Evolutionary conservation across 176 grass and related monocot species (phyloP), one percentile per base, ranked within the genome.

Genomic region (Oryza punctata): DNA sequence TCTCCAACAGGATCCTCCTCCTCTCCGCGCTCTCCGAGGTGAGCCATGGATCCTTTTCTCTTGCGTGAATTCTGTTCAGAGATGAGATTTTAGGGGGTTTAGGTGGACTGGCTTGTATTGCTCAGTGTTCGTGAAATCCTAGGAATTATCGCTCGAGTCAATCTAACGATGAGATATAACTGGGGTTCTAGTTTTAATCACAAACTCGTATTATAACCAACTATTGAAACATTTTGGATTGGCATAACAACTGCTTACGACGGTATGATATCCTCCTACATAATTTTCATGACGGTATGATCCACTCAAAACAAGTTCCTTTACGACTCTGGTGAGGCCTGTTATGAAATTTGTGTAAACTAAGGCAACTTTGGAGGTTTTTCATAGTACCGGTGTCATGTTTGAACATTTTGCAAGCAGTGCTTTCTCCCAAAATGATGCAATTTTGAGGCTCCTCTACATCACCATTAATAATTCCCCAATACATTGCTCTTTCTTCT

Each of bases 1-100:
- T 99, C 8, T 99, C 96, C 65, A 99, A 99, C 89, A 88, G 96
- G 84, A 99, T 93, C 88, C 96, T 99, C 43, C 96, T 99, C 2
- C 93, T 99, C 43, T 87, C 93, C 16, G 96, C 96, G 10, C 84
- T 96, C 6, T 92, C 96, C 23, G 93, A 96, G 96, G 96, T 99
- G 52, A 96, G 70, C 50, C 3, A 19, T 7, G 4, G 0, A 38
- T 47, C 57, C 11, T 0, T 35, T 35, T 1, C 11, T 54, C 23
- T 32, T 21, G 27, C 14, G 28, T 28, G 50, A 72, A 67, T 54
- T 28, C 5, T 65, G 25, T 37, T 18, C 1, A 1, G 1, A 6
- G 25, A 60, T 67, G 73, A 44, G 72, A 79, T 82, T 80, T 87
- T 78, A 37, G 12, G 32, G 41, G 66, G 68, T 52, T 81, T 88